Base-by-base conservation (phyloP, 768 basidiomycete genomes). In the Pulveroboletus sp. region DNA sequence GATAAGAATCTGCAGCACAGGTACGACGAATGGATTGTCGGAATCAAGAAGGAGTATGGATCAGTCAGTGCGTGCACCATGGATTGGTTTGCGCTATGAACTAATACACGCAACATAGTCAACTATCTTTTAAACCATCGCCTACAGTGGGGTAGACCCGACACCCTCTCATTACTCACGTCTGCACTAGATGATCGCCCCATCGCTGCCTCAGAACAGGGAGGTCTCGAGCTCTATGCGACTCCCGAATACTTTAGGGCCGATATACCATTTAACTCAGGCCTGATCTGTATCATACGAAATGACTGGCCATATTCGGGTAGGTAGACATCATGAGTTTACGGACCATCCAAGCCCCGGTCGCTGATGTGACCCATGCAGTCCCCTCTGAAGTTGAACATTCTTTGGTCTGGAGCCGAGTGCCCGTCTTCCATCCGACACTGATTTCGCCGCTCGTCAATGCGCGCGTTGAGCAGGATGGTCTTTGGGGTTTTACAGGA, bases 281-380 rank as follows among this genome's bases (percentile, higher is more conserved):
- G 80, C 32, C 70, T 80, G 46, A 70, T 89, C 55, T 85, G 82
- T 59, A 81, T 91, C 53, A 85, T 85, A 40, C 82, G 73, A 58
- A 90, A 92, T 60, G 89, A 91, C 62, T 93, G 90, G 90, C 90
- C 90, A 0, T 93, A 93, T 66, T 90, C 87, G 7, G 81, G 87
- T 85, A 58, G 73, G 39, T 9, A 45, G 31, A 28, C 39, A 31
- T 26, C 32, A 14, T 49, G 17, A 6, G 18, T 33, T 48, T 32
- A 14, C 36, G 10, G 33, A 38, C 38, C 27, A 6, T 21, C 3
- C n/a, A 14, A 35, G 14, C 30, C 21, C 26, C 10, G 8, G 30
- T 46, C 8, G 31, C 32, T 55, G 37, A 49, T 41, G 2, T n/a
- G 28, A 33, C 32, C 24, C 36, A 3, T 24, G 8, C 28, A 75